phyloP scores from a whole-genome alignment of 2,329 filamentous ascomycete species.

The Proliferodiscus dingleyae region DNA sequence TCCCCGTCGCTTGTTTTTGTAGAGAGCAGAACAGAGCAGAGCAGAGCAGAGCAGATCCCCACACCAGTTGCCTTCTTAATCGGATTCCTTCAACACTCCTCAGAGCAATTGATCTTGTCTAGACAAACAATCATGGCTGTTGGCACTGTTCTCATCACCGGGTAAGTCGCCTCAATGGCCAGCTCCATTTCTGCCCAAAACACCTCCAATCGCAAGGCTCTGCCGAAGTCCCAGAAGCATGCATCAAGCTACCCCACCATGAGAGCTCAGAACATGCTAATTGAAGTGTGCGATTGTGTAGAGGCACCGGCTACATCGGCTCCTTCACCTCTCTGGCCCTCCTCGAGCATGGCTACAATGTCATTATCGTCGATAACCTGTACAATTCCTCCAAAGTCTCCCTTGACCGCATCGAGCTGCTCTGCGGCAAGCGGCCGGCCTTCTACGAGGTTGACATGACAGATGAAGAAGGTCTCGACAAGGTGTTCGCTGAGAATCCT shows the following conservation, averaged over 20 bases:
- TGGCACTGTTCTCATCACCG: slow-evolving; percentile 86
- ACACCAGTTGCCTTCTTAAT: neutral
- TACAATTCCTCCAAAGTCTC: slow-evolving; percentile 95
- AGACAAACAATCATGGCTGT: slow-evolving; percentile 57
- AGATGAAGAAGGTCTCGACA: slow-evolving; percentile 75
- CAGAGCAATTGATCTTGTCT: neutral
- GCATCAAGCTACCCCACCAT: slow-evolving; percentile 13
- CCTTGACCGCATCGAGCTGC: slow-evolving; percentile 90
- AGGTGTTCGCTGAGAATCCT: slow-evolving; percentile 82
- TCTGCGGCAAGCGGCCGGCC: slow-evolving; percentile 78
- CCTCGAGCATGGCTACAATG: slow-evolving; percentile 90
- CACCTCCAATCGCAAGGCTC: neutral
- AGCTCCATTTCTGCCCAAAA: neutral
- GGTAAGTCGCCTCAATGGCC: slow-evolving; percentile 61
- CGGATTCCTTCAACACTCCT: neutral
- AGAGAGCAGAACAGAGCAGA: too few species aligned
- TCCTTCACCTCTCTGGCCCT: slow-evolving; percentile 93
- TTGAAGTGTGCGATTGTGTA: slow-evolving; percentile 38
- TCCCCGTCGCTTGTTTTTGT: neutral
- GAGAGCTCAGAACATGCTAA: slow-evolving; percentile 9
- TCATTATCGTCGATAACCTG: slow-evolving; percentile 92
- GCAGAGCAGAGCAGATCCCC: neutral
- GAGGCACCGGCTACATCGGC: slow-evolving; percentile 98
- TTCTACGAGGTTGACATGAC: slow-evolving; percentile 89
- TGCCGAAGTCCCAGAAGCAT: neutral